These are phyloP conservation scores for Penicillium digitatum DNA, from an alignment of 2,329 filamentous ascomycete genomes.

Conservation along the genomic window DNA sequence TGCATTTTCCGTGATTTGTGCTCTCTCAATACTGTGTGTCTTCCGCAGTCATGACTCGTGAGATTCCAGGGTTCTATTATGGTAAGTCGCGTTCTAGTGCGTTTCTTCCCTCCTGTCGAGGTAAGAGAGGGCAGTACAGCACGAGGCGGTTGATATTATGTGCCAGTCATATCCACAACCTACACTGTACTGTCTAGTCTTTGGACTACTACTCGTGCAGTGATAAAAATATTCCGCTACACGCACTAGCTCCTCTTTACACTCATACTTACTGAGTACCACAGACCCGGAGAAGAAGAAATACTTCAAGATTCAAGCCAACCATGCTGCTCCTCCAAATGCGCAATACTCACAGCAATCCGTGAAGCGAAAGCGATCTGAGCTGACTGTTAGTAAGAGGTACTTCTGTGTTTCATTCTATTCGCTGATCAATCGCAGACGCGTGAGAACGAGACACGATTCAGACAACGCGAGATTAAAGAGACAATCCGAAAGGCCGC, in stretches of 20 bases:
- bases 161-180: background rate
- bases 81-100: constrained; percentile 20
- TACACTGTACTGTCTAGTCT: background rate
- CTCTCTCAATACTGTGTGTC: background rate
- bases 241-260: background rate
- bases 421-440: constrained; percentile 23
- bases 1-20: background rate
- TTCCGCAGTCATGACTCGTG: constrained; percentile 24
- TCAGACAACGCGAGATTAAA: constrained; percentile 26
- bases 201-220: background rate
- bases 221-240: background rate
- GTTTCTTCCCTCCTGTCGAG: background rate
- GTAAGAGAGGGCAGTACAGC: background rate
- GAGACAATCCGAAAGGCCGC: constrained; percentile 35
- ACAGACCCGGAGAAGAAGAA: constrained; percentile 53
- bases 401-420: background rate
- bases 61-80: constrained; percentile 36
- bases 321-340: constrained; percentile 48
- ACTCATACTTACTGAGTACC: background rate
- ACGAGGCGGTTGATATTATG: background rate
- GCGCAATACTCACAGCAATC: constrained; percentile 56
- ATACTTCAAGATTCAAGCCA: constrained; percentile 64
- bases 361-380: constrained; percentile 54
- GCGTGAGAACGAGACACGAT: constrained; percentile 24
- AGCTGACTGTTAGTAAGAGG: constrained; percentile 36